phyloP scores from a whole-genome alignment of 2,329 filamentous ascomycete species.

The Cytospora chrysosperma region DNA sequence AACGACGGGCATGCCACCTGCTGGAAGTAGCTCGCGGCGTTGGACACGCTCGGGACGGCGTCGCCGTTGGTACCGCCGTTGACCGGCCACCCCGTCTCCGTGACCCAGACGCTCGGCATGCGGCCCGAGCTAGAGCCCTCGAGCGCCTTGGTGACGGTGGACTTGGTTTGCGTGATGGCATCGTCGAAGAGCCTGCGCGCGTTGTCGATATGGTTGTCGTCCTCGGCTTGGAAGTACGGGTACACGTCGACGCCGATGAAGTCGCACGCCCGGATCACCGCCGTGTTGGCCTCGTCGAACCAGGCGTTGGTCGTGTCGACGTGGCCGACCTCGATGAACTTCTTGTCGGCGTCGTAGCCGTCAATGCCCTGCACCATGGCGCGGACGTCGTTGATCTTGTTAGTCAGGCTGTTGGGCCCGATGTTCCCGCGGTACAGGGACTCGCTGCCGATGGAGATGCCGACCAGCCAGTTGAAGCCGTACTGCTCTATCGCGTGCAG shows the following conservation, averaged over 20 bases:
- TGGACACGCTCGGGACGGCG: constrained; percentile 61
- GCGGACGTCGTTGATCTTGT: constrained; percentile 70
- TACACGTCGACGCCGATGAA: constrained; percentile 84
- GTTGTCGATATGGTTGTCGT: constrained; percentile 63
- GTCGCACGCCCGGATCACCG: constrained; percentile 68
- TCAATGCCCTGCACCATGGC: constrained; percentile 62
- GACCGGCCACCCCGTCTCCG: constrained; percentile 86
- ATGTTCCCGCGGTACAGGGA: constrained; percentile 80
- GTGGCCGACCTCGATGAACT: constrained; percentile 66
- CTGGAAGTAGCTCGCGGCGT: constrained; percentile 79
- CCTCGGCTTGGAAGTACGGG: constrained; percentile 75
- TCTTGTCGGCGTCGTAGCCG: constrained; percentile 36
- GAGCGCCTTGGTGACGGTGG: constrained; percentile 53
- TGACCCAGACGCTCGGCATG: constrained; percentile 74
- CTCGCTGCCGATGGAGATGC: constrained; percentile 84
- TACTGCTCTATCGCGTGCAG: constrained; percentile 67
- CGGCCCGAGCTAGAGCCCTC: constrained; percentile 37
- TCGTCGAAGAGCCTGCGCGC: constrained; percentile 68
- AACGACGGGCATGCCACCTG: constrained; percentile 70
- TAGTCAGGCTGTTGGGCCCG: constrained; percentile 49
- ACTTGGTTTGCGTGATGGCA: constrained; percentile 48
- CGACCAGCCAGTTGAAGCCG: constrained; percentile 68
- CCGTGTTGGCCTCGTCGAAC: constrained; percentile 69
- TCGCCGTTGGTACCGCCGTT: constrained; percentile 62
- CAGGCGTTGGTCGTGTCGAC: constrained; percentile 87